These are phyloP conservation scores for Paulownia fortunei DNA, from an alignment of 257 asterid genomes.

Conservation along the genomic window DNA sequence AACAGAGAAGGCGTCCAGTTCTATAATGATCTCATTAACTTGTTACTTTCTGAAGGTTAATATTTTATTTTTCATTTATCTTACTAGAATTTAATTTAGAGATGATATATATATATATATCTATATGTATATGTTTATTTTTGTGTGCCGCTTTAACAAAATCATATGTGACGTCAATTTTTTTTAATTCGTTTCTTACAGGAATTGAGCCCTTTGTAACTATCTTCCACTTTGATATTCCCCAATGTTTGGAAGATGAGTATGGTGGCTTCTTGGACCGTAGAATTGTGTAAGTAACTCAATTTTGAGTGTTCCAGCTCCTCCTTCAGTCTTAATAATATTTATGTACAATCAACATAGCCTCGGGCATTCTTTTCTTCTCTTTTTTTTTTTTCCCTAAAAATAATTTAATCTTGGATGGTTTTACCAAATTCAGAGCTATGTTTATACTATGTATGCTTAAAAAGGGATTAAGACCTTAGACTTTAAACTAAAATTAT, in stretches of 20 bases:
- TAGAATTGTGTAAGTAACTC: conserved; percentile 44
- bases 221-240: conserved; percentile 54
- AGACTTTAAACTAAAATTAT: no score
- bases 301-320: no score
- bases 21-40: conserved; percentile 43
- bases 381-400: no score
- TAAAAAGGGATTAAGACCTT: no score
- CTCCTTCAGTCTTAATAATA: no score
- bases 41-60: conserved; percentile 27
- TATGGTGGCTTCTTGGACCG: conserved; percentile 49
- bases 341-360: no score
- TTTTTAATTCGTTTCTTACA: background rate
- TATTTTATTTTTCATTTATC: background rate
- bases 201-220: conserved; percentile 52
- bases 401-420: no score
- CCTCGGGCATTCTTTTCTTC: no score
- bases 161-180: background rate
- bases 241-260: conserved; percentile 44
- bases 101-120: background rate
- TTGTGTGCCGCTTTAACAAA: no score
- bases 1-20: conserved; percentile 42
- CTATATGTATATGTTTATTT: background rate
- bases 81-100: background rate
- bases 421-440: no score
- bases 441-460: no score